A percentile compares a stretch with the other conserved stretches of the same genome.
phyloP scores from a whole-genome alignment of 306 rosid species.

The Trifolium dubium region DNA sequence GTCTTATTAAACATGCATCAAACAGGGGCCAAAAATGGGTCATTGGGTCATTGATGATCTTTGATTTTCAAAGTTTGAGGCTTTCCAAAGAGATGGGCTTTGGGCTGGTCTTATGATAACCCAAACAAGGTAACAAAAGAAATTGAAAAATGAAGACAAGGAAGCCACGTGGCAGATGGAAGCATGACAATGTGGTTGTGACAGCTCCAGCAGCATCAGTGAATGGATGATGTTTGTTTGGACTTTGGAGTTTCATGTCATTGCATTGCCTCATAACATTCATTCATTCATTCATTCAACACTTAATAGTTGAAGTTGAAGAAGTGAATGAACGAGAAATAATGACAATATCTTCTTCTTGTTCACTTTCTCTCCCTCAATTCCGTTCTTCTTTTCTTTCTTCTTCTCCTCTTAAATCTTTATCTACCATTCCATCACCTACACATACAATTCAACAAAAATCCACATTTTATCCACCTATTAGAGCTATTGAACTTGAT shows the following conservation, averaged over 20 bases:
- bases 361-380: constrained; percentile 57
- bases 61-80: no score
- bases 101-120: background rate
- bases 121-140: background rate
- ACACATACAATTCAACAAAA: constrained; percentile 54
- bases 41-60: no score
- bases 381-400: constrained; percentile 70
- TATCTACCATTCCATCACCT: constrained; percentile 34
- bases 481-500: constrained; percentile 87
- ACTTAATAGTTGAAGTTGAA: constrained; percentile 14
- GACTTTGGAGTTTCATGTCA: background rate
- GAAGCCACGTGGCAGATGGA: constrained; percentile 41
- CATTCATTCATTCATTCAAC: background rate
- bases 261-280: constrained; percentile 3
- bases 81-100: background rate
- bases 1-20: no score
- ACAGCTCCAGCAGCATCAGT: constrained; percentile 25
- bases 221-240: constrained; percentile 24
- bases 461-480: constrained; percentile 65
- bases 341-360: constrained; percentile 63
- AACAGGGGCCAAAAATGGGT: no score
- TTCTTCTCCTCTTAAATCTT: constrained; percentile 63
- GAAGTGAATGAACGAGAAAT: constrained; percentile 46
- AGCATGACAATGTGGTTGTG: constrained; percentile 40
- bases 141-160: background rate